Evolutionary conservation across 306 rosid species (phyloP).

Genomic region (Senna tora): DNA sequence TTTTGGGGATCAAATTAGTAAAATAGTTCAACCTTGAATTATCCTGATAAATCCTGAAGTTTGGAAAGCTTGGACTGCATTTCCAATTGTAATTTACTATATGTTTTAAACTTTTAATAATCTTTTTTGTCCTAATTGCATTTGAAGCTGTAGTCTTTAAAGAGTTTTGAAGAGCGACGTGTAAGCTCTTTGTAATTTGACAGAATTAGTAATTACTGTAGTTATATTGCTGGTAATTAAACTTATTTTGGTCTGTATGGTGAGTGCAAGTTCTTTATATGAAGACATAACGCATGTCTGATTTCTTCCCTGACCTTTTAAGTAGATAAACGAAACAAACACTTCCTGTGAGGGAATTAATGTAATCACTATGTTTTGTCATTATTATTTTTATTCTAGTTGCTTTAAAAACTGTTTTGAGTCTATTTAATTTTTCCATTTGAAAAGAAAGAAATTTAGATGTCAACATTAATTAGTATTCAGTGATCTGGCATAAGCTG

Average conservation of each 20-base stretch:
- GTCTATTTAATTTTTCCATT: background rate
- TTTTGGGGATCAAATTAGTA: background rate
- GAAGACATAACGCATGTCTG: background rate
- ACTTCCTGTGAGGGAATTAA: background rate
- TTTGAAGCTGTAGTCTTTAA: background rate
- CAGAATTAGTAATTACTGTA: background rate
- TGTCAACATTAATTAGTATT: slow-evolving; percentile 18
- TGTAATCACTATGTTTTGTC: background rate
- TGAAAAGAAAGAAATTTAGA: background rate
- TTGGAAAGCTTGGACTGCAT: background rate
- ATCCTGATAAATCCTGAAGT: background rate
- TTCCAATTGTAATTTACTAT: background rate
- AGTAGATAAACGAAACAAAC: background rate
- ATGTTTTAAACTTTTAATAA: background rate
- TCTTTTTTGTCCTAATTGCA: background rate
- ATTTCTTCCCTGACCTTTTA: background rate
- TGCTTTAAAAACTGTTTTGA: background rate
- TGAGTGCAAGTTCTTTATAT: background rate
- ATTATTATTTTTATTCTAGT: background rate
- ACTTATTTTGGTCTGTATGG: background rate
- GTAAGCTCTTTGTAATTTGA: background rate
- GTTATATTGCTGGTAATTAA: background rate
- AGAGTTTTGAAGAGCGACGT: background rate
- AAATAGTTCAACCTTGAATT: background rate
- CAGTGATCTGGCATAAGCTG: slow-evolving; percentile 3